Percentiles rank a stretch among this genome's conserved stretches.
phyloP scores from a whole-genome alignment of 352 stramenopile genomes.

The Pythium grandisporangium region DNA sequence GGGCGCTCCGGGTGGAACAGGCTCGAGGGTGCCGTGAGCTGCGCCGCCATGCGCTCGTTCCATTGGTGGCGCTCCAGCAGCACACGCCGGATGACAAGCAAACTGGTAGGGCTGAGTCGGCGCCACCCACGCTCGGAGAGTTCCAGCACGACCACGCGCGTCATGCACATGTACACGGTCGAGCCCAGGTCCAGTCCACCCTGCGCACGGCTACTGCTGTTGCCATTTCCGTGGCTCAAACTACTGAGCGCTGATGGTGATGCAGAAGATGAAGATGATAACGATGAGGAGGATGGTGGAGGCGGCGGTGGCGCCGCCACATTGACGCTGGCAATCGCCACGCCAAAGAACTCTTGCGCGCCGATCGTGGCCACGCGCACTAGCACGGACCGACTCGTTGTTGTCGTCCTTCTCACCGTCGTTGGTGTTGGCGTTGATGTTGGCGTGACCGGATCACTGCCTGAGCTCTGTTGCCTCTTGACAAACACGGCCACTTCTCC shows the following conservation, averaged over 20 bases:
- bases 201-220: conserved; percentile 1
- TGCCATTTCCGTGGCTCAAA: background rate
- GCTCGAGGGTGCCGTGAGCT: background rate
- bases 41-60: conserved; percentile 16
- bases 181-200: conserved; percentile 15
- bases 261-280: background rate
- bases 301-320: conserved; percentile 2
- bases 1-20: background rate
- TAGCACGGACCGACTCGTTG: conserved; percentile 18
- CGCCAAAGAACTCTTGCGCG: conserved; percentile 56
- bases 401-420: background rate
- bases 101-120: conserved; percentile 26
- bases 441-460: too few species aligned
- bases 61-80: conserved; percentile 51
- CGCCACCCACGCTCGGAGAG: conserved; percentile 57
- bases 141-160: conserved; percentile 47
- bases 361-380: conserved; percentile 63
- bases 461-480: background rate
- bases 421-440: conserved; percentile 1
- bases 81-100: conserved; percentile 31
- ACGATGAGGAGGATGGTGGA: background rate
- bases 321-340: conserved; percentile 31
- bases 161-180: conserved; percentile 57
- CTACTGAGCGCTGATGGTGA: background rate
- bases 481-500: conserved; percentile 66